Percentiles rank a stretch among this genome's conserved stretches.
phyloP scores from a whole-genome alignment of 352 stramenopile species.

The Lagenidium sp. region DNA sequence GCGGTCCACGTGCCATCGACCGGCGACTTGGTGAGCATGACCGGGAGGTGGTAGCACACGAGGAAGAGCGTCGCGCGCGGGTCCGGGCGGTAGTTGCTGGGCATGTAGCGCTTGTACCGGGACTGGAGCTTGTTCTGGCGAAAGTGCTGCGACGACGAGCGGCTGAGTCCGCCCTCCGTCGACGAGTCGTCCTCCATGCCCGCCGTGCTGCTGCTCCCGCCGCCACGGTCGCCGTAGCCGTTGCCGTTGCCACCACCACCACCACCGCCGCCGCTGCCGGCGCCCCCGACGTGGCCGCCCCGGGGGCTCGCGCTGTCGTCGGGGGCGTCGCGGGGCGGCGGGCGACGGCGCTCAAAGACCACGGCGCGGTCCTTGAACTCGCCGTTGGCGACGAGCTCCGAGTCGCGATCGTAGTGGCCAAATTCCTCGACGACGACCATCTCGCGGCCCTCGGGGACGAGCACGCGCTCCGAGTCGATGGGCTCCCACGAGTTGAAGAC shows the following conservation, averaged over 20 bases:
- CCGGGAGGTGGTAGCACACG: constrained; percentile 91
- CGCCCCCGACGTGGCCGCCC: neutral
- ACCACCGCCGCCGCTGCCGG: neutral
- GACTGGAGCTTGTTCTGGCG: constrained; percentile 69
- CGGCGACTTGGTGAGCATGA: constrained; percentile 72
- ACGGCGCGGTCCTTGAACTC: constrained; percentile 48
- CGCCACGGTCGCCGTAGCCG: neutral
- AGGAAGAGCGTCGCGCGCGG: constrained; percentile 73
- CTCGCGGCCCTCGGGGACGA: constrained; percentile 71
- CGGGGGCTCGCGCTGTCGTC: constrained; percentile 3
- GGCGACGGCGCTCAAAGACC: constrained; percentile 37
- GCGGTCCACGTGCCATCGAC: constrained; percentile 71
- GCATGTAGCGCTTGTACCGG: constrained; percentile 72
- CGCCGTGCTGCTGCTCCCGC: neutral
- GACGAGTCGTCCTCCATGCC: constrained; percentile 17
- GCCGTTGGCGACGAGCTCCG: constrained; percentile 48
- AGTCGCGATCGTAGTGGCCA: constrained; percentile 51
- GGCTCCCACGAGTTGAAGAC: constrained; percentile 79
- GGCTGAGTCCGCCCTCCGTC: constrained; percentile 5
- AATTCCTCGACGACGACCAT: constrained; percentile 78
- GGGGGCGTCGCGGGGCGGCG: too few relatives aligned
- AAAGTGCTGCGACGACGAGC: constrained; percentile 42
- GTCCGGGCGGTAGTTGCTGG: constrained; percentile 59
- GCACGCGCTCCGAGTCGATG: constrained; percentile 54
- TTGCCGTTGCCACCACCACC: neutral